Percentiles rank a stretch among this genome's conserved stretches.
Evolutionary conservation across 768 basidiomycete species (phyloP).

Genomic region (Naganishia randhawae): DNA sequence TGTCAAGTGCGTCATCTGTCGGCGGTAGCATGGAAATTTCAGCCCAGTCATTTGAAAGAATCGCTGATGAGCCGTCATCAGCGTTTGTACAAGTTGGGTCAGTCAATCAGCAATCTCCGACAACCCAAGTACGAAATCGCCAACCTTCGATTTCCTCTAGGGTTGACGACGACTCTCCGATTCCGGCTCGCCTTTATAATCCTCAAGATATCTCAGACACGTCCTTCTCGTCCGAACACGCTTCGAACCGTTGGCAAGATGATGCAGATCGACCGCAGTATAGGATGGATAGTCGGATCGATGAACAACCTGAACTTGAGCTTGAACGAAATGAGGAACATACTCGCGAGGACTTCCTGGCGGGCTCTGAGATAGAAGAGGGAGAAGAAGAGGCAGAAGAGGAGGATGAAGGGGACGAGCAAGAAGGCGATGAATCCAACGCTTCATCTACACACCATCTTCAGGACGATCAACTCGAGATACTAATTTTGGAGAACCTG

Average conservation of each 20-base stretch:
- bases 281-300: neutral
- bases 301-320: constrained; percentile 5
- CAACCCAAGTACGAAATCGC: neutral
- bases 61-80: neutral
- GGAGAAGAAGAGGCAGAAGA: neutral
- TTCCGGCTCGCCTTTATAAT: neutral
- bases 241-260: neutral
- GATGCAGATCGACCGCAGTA: neutral
- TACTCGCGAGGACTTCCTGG: neutral
- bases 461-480: constrained; percentile 6
- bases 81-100: neutral
- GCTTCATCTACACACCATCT: constrained; percentile 13
- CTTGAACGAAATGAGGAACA: neutral
- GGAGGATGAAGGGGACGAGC: neutral
- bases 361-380: neutral
- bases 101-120: neutral
- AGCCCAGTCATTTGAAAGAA: neutral
- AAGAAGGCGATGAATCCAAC: neutral
- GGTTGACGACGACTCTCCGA: neutral
- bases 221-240: neutral
- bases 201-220: constrained; percentile 4
- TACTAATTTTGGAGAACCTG: constrained; percentile 5
- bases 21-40: neutral
- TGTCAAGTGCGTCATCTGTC: neutral
- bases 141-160: neutral